Conservation (phyloP, 2,329 filamentous ascomycete genomes). For the Ceratocystiopsis minuta region DNA sequence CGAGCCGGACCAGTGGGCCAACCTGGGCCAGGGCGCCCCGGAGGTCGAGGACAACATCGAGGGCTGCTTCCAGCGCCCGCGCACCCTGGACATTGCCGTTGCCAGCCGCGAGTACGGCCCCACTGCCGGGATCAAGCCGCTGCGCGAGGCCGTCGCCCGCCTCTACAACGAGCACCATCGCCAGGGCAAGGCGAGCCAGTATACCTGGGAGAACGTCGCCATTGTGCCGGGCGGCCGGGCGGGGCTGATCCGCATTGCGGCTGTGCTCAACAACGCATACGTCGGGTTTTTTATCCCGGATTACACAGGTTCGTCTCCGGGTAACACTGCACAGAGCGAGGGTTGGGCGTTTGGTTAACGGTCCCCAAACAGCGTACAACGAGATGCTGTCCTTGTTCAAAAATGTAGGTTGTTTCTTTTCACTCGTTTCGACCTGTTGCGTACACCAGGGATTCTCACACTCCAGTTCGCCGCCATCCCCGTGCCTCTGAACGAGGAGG, state of each 20-base stretch:
- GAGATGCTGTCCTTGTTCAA: slow-evolving; percentile 93
- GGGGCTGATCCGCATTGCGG: slow-evolving; percentile 84
- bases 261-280: slow-evolving; percentile 82
- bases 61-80: slow-evolving; percentile 71
- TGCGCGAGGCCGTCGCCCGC: slow-evolving; percentile 74
- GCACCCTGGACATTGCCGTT: slow-evolving; percentile 58
- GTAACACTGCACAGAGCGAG: too few relatives aligned
- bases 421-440: not conserved
- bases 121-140: slow-evolving; percentile 80
- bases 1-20: slow-evolving; percentile 70
- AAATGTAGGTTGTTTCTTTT: slow-evolving; percentile 39
- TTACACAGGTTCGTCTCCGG: slow-evolving; percentile 47
- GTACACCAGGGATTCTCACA: not conserved
- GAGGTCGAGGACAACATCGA: slow-evolving; percentile 87
- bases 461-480: slow-evolving; percentile 65
- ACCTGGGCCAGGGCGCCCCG: slow-evolving; percentile 82
- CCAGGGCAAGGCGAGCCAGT: slow-evolving; percentile 70
- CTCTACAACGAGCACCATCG: slow-evolving; percentile 90
- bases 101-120: slow-evolving; percentile 79
- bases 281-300: slow-evolving; percentile 88
- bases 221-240: slow-evolving; percentile 89
- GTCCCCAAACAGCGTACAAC: slow-evolving; percentile 53
- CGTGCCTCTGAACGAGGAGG: slow-evolving; percentile 64
- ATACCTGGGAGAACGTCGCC: slow-evolving; percentile 94
- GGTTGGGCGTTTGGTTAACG: too few relatives aligned